These are phyloP conservation scores for Rosa persica DNA, from an alignment of 306 rosid species.

Conservation along the genomic window DNA sequence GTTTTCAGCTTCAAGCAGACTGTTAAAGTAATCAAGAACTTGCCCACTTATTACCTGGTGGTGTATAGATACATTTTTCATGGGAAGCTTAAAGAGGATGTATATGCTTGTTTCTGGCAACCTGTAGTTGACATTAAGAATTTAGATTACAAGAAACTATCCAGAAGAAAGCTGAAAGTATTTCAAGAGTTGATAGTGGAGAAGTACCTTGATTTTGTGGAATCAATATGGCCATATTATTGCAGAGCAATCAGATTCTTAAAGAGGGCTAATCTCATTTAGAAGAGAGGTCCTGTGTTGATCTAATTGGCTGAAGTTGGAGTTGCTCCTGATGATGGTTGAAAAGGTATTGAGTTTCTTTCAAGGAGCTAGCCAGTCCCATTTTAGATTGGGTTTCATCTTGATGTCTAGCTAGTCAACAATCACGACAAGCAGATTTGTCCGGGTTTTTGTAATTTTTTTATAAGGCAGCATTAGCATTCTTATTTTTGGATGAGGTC, in stretches of 20 bases:
- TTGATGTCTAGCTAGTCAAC: constrained; percentile 35
- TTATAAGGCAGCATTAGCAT: constrained; percentile 29
- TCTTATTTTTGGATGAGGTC: constrained; percentile 42
- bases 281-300: constrained; percentile 32
- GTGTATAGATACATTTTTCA: constrained; percentile 42
- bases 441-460: constrained; percentile 37
- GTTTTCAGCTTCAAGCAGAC: constrained; percentile 77
- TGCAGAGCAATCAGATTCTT: constrained; percentile 75
- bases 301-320: constrained; percentile 27
- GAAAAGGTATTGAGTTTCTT: constrained; percentile 26
- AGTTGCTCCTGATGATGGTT: constrained; percentile 32
- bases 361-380: constrained; percentile 46
- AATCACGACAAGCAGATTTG: constrained; percentile 39
- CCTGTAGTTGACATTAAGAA: constrained; percentile 56
- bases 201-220: constrained; percentile 69
- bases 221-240: constrained; percentile 84
- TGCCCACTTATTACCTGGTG: constrained; percentile 54
- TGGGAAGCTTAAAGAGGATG: constrained; percentile 67
- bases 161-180: constrained; percentile 53
- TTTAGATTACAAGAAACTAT: constrained; percentile 52
- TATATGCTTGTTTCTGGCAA: constrained; percentile 42
- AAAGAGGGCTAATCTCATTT: constrained; percentile 78
- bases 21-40: constrained; percentile 44
- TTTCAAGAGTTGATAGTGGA: constrained; percentile 52
- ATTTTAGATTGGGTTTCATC: constrained; percentile 52